These are phyloP conservation scores for Nicotiana noctiflora DNA, from an alignment of 257 asterid genomes.

Conservation along the genomic window DNA sequence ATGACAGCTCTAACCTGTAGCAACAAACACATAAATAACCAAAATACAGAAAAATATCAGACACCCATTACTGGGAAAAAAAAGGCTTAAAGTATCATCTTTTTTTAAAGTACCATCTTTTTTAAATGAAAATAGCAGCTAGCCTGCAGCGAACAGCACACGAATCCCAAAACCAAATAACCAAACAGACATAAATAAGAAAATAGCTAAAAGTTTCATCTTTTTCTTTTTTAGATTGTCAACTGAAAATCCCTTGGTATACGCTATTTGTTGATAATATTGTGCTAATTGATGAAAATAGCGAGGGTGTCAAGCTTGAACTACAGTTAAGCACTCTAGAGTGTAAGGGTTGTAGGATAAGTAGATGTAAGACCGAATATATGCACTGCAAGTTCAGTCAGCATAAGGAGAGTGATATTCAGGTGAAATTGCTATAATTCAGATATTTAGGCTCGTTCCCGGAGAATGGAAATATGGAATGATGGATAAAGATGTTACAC, in stretches of 20 bases:
- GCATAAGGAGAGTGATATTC: no score
- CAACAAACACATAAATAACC: not conserved
- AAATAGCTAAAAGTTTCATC: not conserved
- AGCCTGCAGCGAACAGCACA: not conserved
- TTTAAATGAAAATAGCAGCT: not conserved
- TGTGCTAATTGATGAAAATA: no score
- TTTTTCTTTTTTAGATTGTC: not conserved
- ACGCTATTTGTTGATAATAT: no score
- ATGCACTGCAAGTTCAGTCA: no score
- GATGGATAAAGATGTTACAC: no score
- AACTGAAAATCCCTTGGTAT: not conserved
- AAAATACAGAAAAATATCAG: not conserved
- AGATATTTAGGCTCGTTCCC: no score
- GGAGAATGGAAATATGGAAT: no score
- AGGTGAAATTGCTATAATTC: no score
- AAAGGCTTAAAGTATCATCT: not conserved
- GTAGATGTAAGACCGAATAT: no score
- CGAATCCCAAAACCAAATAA: not conserved
- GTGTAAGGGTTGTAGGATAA: no score
- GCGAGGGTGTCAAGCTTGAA: no score
- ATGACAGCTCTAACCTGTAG: conserved; percentile 59
- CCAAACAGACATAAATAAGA: not conserved
- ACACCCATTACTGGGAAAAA: not conserved
- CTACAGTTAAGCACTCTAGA: no score
- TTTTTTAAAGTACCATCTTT: not conserved